phyloP scores from a whole-genome alignment of 1,284 basidiomycete genomes.

The Leccinum pachyderme region DNA sequence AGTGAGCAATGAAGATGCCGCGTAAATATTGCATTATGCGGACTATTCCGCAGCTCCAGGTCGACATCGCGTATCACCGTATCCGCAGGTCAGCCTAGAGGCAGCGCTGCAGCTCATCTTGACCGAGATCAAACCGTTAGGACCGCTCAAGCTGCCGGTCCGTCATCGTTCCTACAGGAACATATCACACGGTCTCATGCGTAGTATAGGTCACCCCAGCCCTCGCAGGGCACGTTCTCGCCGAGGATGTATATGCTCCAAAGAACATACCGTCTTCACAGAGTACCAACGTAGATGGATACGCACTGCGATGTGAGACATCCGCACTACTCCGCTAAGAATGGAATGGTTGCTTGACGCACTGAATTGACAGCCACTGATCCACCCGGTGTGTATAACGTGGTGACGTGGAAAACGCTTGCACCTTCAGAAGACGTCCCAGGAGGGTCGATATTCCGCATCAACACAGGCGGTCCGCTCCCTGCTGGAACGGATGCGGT shows the following conservation, averaged over 20 bases:
- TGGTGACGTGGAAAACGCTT: slow-evolving; percentile 61
- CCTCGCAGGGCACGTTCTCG: slow-evolving; percentile 68
- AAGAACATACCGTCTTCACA: slow-evolving; percentile 58
- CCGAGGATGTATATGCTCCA: slow-evolving; percentile 68
- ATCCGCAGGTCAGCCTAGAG: slow-evolving; percentile 66
- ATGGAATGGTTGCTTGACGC: slow-evolving; percentile 6
- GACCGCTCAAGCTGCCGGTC: slow-evolving; percentile 39
- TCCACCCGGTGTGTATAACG: slow-evolving; percentile 65
- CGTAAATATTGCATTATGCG: background rate
- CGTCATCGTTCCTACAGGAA: slow-evolving; percentile 10
- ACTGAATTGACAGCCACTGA: slow-evolving; percentile 46
- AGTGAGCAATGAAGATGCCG: slow-evolving; percentile 16
- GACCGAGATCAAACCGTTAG: slow-evolving; percentile 46
- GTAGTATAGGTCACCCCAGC: slow-evolving; percentile 48
- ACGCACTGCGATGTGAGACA: slow-evolving; percentile 68
- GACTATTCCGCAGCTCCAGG: slow-evolving; percentile 48
- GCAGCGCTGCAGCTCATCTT: slow-evolving; percentile 62
- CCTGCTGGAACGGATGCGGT: slow-evolving; percentile 75
- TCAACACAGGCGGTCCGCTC: slow-evolving; percentile 78
- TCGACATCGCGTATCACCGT: slow-evolving; percentile 74
- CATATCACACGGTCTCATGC: background rate
- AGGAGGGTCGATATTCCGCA: slow-evolving; percentile 59
- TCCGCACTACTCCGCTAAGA: background rate
- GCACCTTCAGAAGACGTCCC: slow-evolving; percentile 42
- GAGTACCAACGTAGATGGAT: slow-evolving; percentile 87